Base-by-base conservation (phyloP, 2,329 filamentous ascomycete genomes). In the Hypoxylon sp. region DNA sequence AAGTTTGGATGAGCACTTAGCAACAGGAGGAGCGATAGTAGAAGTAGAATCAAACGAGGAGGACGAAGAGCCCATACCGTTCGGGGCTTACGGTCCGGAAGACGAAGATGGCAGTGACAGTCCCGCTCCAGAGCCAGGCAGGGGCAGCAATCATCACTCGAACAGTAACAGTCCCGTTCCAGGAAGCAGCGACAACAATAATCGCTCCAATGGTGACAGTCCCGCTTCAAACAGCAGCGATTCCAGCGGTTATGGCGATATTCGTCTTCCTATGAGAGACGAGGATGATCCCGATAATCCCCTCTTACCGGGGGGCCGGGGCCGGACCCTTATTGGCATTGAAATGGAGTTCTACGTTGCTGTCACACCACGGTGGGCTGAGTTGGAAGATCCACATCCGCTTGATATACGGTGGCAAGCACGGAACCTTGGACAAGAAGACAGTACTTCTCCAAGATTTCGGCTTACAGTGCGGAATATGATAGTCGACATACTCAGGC, bases 291-390 rank as follows among this genome's bases (percentile, higher is more conserved):
- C 20, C 2, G 64, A 64, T 6, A 50, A 65, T 7, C 64, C 68
- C 14, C 54, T 30, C 10, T 2, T 22, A 11, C 20, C 35, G 4
- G 13, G 14, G 7, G 46, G 25, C 1, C 42, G 17, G 1, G 66
- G 71, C 20, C 62, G 58, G 30, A 73, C 68, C 1, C 74, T 73
- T 1, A 50, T 74, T 1, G 74, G 74, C 3, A 49, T 76, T 17
- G 73, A 75, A 55, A 56, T 75, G 6, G 71, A 75, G 44, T 64
- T 75, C 11, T n/a, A 64, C 1, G 2, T 70, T 4, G 74, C 73
- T 31, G 59, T 65, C 11, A 7, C 35, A 14, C 33, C 14, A 11
- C 0, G 2, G 1, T 0, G 4, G 1, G 8, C 22, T 3, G 1
- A 0, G 0, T 2, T 35, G 3, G n/a, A 30, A 1, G 73, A 75